phyloP scores from a whole-genome alignment of 2,329 filamentous ascomycete genomes.

The Aspergillus phoenicis region DNA sequence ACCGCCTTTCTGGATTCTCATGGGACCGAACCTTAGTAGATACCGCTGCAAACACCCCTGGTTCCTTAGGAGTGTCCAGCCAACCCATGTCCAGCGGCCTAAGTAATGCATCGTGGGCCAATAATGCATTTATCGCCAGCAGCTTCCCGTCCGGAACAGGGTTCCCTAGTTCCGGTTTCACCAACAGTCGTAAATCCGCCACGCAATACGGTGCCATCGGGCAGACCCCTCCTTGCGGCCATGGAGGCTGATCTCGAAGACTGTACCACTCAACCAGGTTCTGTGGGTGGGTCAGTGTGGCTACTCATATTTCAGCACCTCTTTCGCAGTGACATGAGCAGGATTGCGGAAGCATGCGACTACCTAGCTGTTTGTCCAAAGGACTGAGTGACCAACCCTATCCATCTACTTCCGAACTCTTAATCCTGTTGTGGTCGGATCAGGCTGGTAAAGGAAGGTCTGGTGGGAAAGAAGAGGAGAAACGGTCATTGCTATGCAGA shows the following conservation, averaged over 20 bases:
- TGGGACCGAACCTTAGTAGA: conserved; percentile 30
- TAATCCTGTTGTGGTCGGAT: not conserved
- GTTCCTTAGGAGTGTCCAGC: conserved; percentile 27
- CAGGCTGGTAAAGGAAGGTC: not conserved
- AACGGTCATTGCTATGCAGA: not conserved
- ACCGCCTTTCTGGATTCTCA: conserved; percentile 19
- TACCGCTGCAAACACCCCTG: conserved; percentile 18
- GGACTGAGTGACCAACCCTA: not conserved
- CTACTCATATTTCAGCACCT: not conserved
- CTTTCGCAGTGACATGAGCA: not conserved
- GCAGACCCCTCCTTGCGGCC: conserved; percentile 52
- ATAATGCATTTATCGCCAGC: conserved; percentile 41
- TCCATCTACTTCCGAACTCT: not conserved
- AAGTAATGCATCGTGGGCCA: conserved; percentile 37
- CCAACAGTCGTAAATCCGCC: conserved; percentile 30
- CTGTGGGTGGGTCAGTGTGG: not conserved
- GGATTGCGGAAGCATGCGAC: not conserved
- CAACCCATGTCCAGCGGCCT: conserved; percentile 32
- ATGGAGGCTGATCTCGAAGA: conserved; percentile 46
- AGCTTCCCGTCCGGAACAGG: conserved; percentile 30
- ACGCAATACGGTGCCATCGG: conserved; percentile 45
- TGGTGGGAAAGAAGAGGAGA: not conserved
- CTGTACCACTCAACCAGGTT: not conserved
- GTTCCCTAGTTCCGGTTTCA: conserved; percentile 28
- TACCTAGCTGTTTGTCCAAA: not conserved